phyloP scores from a whole-genome alignment of 306 rosid species.

The Morella rubra region DNA sequence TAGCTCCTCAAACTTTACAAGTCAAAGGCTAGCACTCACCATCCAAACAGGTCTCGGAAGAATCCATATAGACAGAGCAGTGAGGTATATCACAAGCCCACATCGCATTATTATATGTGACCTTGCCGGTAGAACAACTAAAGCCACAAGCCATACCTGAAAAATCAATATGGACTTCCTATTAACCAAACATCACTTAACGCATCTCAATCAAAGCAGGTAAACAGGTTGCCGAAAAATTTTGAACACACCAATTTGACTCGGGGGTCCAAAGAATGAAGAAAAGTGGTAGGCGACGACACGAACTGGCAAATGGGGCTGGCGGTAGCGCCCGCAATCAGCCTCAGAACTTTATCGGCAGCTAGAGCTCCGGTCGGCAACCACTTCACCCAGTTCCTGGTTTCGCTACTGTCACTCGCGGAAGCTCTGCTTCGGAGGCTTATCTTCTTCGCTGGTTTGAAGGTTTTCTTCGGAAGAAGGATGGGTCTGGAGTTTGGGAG shows the following conservation, averaged over 20 bases:
- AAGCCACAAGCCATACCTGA: slow-evolving; percentile 95
- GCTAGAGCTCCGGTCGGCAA: slow-evolving; percentile 64
- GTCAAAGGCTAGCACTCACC: slow-evolving; percentile 44
- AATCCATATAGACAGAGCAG: slow-evolving; percentile 70
- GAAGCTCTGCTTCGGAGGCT: slow-evolving; percentile 53
- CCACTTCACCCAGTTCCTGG: slow-evolving; percentile 63
- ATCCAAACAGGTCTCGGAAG: slow-evolving; percentile 78
- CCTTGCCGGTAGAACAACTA: slow-evolving; percentile 89
- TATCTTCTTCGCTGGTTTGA: slow-evolving; percentile 24
- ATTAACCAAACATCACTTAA: not conserved
- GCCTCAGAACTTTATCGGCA: slow-evolving; percentile 71
- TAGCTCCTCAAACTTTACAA: slow-evolving; percentile 16
- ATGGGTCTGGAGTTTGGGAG: slow-evolving; percentile 7
- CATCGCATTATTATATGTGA: slow-evolving; percentile 65
- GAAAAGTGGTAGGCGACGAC: slow-evolving; percentile 79
- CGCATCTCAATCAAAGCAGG: not conserved
- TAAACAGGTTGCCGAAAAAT: slow-evolving; percentile 1
- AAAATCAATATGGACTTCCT: slow-evolving; percentile 9
- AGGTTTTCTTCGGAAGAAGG: slow-evolving; percentile 21
- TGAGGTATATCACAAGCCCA: slow-evolving; percentile 72
- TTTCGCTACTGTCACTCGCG: slow-evolving; percentile 27
- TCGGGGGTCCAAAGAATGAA: slow-evolving; percentile 85
- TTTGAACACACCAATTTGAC: slow-evolving; percentile 65
- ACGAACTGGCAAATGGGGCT: slow-evolving; percentile 92
- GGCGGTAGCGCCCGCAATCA: slow-evolving; percentile 83